Base-by-base conservation (phyloP, 2,329 filamentous ascomycete genomes). In the Ophiocordyceps unilateralis region DNA sequence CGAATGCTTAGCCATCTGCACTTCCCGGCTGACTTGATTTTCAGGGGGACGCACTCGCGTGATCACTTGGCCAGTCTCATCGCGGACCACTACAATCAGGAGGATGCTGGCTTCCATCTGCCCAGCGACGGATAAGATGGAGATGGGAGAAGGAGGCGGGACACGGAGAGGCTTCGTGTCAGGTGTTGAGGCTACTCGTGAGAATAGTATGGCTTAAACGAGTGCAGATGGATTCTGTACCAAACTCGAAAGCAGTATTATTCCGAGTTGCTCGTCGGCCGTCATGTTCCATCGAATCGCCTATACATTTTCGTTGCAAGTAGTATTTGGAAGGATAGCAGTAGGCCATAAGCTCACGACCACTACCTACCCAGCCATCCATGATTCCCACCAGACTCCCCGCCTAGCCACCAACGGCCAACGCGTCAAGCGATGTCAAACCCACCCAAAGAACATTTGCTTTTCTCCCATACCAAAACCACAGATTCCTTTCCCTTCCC, bases 31-130 rank as follows among this genome's bases (percentile, higher is more conserved):
- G 17, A 41, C 44, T 30, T 20, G 42, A 45, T 19, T 45, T 17
- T 23, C 46, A 80, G 76, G 48, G 79, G 79, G 26, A 75, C 74
- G 24, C 76, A 81, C 60, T 78, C 78, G 17, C 76, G 76, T 44
- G 79, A 80, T 43, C 82, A 83, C 55, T 62, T 86, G n/a, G 81
- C 82, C 44, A 70, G 75, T 47, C 76, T 86, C 46, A 77, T 86
- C 37, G 74, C 73, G 37, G 82, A 87, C 54, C 82, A 87, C 56
- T 86, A 87, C 59, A 78, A 81, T 49, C 66, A 70, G 22, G 80
- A 85, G 54, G 82, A 87, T 52, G 74, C 81, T 43, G 76, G 77
- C 51, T 74, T 77, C 47, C 66, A 74, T 47, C 57, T 69, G 10
- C 65, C 61, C 55, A 63, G 57, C 12, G 36, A 36, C 17, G 17